Percentiles rank a stretch among this genome's conserved stretches.
Conservation (phyloP, 768 basidiomycete species). For the Termitomyces bulborhizus region DNA sequence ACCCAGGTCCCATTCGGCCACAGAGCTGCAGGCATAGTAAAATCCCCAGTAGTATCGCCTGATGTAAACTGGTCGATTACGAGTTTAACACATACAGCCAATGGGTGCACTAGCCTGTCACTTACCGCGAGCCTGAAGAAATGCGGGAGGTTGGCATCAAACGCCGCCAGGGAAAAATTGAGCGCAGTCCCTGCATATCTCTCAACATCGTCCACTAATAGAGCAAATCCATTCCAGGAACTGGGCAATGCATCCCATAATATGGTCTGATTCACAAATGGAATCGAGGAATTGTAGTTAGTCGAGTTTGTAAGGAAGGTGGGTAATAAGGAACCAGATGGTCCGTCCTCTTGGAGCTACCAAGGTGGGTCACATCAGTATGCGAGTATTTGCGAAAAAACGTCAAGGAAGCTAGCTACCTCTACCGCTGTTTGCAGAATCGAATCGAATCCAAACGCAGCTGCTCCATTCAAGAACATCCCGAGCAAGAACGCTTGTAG, state of each 20-base stretch:
- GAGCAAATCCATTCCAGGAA: conserved; percentile 70
- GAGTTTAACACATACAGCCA: background rate
- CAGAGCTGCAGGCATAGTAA: conserved; percentile 70
- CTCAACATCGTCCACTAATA: conserved; percentile 85
- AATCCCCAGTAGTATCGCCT: conserved; percentile 54
- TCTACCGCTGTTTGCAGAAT: conserved; percentile 72
- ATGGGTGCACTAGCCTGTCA: conserved; percentile 11
- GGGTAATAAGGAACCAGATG: conserved; percentile 64
- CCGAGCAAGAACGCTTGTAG: conserved; percentile 81
- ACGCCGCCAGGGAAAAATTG: conserved; percentile 62
- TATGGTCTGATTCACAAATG: conserved; percentile 49
- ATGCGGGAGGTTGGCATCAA: conserved; percentile 58
- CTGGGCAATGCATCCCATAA: conserved; percentile 46
- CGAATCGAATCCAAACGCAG: conserved; percentile 74
- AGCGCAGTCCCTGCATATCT: conserved; percentile 64
- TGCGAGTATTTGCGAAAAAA: background rate
- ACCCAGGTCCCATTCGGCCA: conserved; percentile 83
- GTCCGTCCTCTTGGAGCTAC: conserved; percentile 69
- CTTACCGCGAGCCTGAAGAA: conserved; percentile 79
- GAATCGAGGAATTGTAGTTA: conserved; percentile 50
- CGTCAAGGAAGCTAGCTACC: conserved; percentile 31
- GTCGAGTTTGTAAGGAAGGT: conserved; percentile 71
- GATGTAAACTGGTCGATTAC: conserved; percentile 37
- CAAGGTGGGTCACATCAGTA: conserved; percentile 5
- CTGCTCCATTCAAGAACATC: conserved; percentile 74